Conservation (phyloP, 2,329 filamentous ascomycete genomes). For the Kalaharituber pfeilii region DNA sequence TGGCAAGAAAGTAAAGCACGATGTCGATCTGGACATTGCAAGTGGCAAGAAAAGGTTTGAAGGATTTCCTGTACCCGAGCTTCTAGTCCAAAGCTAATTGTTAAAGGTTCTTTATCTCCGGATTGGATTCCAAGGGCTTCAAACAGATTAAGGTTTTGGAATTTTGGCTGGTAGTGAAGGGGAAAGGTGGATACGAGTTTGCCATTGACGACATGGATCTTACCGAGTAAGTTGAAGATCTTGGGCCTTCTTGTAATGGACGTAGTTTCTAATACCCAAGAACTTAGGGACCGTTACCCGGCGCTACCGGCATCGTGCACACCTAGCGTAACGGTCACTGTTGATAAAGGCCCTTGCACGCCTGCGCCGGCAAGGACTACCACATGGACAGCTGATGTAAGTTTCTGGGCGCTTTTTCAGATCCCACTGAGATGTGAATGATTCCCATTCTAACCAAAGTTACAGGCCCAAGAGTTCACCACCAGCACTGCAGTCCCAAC, state of each 20-base stretch:
- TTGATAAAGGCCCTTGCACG: slow-evolving; percentile 2
- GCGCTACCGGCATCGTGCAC: background rate
- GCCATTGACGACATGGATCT: slow-evolving; percentile 2
- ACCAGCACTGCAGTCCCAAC: background rate
- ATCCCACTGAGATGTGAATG: background rate
- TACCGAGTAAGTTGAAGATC: slow-evolving; percentile 3
- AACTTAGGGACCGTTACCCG: background rate
- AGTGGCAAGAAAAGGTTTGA: background rate
- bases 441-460: background rate
- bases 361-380: slow-evolving; percentile 3
- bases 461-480: background rate
- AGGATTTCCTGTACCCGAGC: background rate
- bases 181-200: slow-evolving; percentile 2
- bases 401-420: background rate
- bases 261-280: background rate
- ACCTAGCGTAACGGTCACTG: background rate
- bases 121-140: background rate
- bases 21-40: background rate
- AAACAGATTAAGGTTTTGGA: background rate
- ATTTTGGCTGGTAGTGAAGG: background rate
- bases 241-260: background rate
- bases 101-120: background rate
- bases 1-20: background rate
- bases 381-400: slow-evolving; percentile 2
- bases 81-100: background rate